A percentile compares a stretch with the other conserved stretches of the same genome.
phyloP scores from a whole-genome alignment of 208 protist genomes.

The Perkinsela sp. region DNA sequence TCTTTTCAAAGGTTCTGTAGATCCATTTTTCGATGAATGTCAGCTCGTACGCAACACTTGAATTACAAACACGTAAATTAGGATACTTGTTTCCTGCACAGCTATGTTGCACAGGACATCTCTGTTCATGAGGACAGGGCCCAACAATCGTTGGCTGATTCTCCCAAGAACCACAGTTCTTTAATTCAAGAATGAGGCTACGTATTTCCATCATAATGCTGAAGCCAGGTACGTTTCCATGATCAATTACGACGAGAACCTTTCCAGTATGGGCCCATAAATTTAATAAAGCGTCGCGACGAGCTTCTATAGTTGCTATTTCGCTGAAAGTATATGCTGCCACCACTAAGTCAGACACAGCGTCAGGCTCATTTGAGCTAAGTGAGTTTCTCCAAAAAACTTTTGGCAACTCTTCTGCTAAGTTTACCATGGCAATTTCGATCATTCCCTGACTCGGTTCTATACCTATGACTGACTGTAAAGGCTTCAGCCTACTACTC shows the following conservation, averaged over 20 bases:
- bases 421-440: conserved; percentile 54
- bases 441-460: conserved; percentile 62
- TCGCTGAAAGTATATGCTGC: conserved; percentile 52
- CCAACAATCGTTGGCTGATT: conserved; percentile 55
- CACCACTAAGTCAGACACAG: conserved; percentile 30
- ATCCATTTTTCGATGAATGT: conserved; percentile 60
- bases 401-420: conserved; percentile 49
- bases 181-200: conserved; percentile 42
- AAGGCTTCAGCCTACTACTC: conserved; percentile 22
- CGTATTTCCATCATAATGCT: conserved; percentile 58
- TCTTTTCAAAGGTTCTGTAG: conserved; percentile 28
- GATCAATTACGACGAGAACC: conserved; percentile 44
- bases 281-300: conserved; percentile 27
- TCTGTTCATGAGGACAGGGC: conserved; percentile 43
- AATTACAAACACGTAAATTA: conserved; percentile 48
- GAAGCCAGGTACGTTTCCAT: conserved; percentile 47
- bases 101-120: conserved; percentile 43
- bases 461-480: conserved; percentile 41
- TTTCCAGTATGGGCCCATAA: conserved; percentile 56
- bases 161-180: conserved; percentile 48
- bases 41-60: conserved; percentile 36
- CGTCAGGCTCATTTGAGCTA: conserved; percentile 23
- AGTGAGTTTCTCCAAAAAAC: conserved; percentile 56
- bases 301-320: conserved; percentile 21
- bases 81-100: conserved; percentile 45